Percentiles rank a stretch among this genome's conserved stretches.
Evolutionary conservation across 495 filamentous ascomycete genomes (phyloP).

Genomic region (Parathielavia hyrcaniae): DNA sequence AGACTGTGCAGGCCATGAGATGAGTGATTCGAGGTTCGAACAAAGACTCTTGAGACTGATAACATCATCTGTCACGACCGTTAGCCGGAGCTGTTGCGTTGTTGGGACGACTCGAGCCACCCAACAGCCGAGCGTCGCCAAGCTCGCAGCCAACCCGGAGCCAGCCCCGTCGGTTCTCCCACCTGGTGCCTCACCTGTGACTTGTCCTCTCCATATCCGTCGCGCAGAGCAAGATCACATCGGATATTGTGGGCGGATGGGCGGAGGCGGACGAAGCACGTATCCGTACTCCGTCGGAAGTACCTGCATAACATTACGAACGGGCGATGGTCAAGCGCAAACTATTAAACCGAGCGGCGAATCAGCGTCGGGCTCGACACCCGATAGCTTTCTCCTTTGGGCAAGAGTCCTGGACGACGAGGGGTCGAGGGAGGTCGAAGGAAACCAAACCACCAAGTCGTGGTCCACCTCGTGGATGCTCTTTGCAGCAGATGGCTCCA

Average conservation of each 20-base stretch:
- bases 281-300: too few relatives aligned
- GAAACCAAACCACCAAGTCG: neutral
- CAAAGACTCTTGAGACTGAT: too few relatives aligned
- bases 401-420: constrained; percentile 5
- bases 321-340: neutral
- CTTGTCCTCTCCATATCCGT: too few relatives aligned
- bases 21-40: too few relatives aligned
- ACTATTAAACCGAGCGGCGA: neutral
- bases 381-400: constrained; percentile 13
- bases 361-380: constrained; percentile 10
- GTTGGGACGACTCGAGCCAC: too few relatives aligned
- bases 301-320: too few relatives aligned
- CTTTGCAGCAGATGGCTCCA: neutral
- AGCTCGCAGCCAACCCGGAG: too few relatives aligned
- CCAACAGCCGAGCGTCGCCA: too few relatives aligned
- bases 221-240: neutral
- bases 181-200: too few relatives aligned
- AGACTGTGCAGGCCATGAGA: neutral
- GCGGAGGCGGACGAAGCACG: constrained; percentile 15
- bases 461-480: neutral
- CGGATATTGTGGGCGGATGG: constrained; percentile 7
- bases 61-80: neutral
- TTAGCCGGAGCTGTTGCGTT: too few relatives aligned
- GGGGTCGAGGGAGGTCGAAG: neutral
- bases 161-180: too few relatives aligned